phyloP scores from a whole-genome alignment of 306 rosid species.

The Delonix regia region DNA sequence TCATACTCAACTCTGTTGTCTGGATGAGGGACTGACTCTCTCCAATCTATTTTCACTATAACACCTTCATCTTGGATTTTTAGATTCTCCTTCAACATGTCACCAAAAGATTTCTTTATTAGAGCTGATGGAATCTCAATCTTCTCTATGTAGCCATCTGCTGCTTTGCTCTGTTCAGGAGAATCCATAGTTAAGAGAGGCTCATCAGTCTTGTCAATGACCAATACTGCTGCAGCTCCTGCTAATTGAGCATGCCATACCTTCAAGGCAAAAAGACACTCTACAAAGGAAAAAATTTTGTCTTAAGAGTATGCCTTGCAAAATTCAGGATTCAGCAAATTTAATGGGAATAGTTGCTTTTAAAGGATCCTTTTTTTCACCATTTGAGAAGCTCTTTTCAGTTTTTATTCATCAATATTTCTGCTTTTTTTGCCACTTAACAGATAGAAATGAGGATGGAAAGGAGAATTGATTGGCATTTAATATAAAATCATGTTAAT shows the following conservation, averaged over 20 bases:
- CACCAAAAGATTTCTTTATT: slow-evolving; percentile 73
- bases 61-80: slow-evolving; percentile 55
- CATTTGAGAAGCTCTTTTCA: background rate
- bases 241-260: slow-evolving; percentile 93
- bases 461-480: background rate
- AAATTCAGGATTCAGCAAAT: slow-evolving; percentile 20
- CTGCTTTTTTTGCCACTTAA: too few relatives aligned
- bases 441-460: background rate
- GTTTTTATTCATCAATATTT: background rate
- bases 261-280: slow-evolving; percentile 86
- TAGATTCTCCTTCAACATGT: slow-evolving; percentile 61
- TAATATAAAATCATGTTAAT: background rate
- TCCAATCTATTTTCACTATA: slow-evolving; percentile 77
- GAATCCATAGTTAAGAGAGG: slow-evolving; percentile 88
- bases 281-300: slow-evolving; percentile 47
- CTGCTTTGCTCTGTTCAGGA: slow-evolving; percentile 62
- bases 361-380: background rate
- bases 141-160: slow-evolving; percentile 76
- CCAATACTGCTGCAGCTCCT: slow-evolving; percentile 92
- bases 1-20: slow-evolving; percentile 89
- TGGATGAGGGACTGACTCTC: slow-evolving; percentile 88
- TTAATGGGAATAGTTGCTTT: background rate
- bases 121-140: slow-evolving; percentile 78
- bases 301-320: slow-evolving; percentile 12
- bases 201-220: slow-evolving; percentile 64